phyloP scores from a whole-genome alignment of 2,329 filamentous ascomycete species.

The Orbilia javanica region DNA sequence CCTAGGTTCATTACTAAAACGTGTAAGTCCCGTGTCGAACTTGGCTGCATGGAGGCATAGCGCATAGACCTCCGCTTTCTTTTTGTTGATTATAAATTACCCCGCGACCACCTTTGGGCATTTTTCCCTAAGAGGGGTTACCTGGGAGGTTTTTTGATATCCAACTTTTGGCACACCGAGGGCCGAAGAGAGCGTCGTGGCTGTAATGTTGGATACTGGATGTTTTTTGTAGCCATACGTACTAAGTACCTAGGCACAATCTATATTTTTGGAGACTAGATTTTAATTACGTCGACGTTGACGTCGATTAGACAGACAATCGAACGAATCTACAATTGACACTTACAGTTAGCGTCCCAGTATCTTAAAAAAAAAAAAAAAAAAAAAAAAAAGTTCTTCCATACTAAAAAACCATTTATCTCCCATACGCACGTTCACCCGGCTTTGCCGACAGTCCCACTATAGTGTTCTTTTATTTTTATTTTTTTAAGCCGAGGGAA shows the following conservation, averaged over 20 bases:
- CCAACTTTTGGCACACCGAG: background rate
- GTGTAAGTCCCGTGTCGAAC: background rate
- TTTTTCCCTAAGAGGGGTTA: background rate
- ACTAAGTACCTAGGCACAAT: no score
- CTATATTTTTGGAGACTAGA: no score
- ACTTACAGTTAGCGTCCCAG: background rate
- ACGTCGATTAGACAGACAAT: background rate
- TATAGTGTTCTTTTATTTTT: background rate
- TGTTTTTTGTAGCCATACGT: no score
- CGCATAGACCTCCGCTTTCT: background rate
- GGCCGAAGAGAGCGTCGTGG: background rate
- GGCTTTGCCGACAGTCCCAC: slow-evolving; percentile 3
- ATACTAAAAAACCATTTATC: background rate
- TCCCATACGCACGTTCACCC: background rate
- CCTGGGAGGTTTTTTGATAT: slow-evolving; percentile 19
- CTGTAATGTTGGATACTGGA: background rate
- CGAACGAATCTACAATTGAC: background rate
- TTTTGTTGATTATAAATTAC: slow-evolving; percentile 9
- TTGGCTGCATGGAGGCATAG: background rate
- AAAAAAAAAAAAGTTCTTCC: no score
- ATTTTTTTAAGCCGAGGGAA: slow-evolving; percentile 40
- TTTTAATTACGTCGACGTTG: no score
- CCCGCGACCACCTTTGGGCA: slow-evolving; percentile 27
- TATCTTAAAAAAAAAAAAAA: no score
- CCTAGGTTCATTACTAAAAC: background rate